Conservation (phyloP, 805 yeast genomes). For the Suhomyces vadensis region DNA sequence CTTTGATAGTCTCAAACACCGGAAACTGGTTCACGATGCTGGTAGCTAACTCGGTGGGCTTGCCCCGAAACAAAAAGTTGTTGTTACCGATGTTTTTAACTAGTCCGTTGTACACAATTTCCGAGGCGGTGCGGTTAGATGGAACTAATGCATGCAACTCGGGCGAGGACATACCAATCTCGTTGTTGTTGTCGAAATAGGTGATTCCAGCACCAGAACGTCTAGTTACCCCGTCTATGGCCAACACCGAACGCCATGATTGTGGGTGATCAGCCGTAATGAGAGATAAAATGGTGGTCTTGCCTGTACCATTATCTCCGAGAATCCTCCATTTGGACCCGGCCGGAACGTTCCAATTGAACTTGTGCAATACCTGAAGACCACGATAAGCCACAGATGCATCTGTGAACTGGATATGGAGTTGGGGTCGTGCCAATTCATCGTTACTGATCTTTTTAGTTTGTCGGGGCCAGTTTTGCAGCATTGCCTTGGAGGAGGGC, state of each 20-base stretch:
- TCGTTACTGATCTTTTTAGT: neutral
- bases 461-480: neutral
- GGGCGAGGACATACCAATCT: conserved; percentile 88
- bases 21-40: conserved; percentile 23
- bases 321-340: conserved; percentile 88
- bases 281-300: conserved; percentile 81
- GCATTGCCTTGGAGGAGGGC: neutral
- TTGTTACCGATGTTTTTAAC: conserved; percentile 58
- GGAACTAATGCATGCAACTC: conserved; percentile 92
- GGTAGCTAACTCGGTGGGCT: conserved; percentile 20
- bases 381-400: conserved; percentile 70
- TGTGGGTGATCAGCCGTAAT: conserved; percentile 96
- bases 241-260: conserved; percentile 77
- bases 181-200: conserved; percentile 74
- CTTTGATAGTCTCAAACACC: conserved; percentile 35
- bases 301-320: conserved; percentile 93
- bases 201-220: conserved; percentile 69
- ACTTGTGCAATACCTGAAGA: conserved; percentile 54
- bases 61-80: conserved; percentile 47
- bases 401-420: conserved; percentile 50
- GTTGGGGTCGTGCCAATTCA: neutral
- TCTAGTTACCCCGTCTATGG: conserved; percentile 65
- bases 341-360: conserved; percentile 63
- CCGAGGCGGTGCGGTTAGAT: conserved; percentile 45
- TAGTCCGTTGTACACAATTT: conserved; percentile 73